Evolutionary conservation across 2,329 filamentous ascomycete species (phyloP).

Genomic region (Claviceps monticola): DNA sequence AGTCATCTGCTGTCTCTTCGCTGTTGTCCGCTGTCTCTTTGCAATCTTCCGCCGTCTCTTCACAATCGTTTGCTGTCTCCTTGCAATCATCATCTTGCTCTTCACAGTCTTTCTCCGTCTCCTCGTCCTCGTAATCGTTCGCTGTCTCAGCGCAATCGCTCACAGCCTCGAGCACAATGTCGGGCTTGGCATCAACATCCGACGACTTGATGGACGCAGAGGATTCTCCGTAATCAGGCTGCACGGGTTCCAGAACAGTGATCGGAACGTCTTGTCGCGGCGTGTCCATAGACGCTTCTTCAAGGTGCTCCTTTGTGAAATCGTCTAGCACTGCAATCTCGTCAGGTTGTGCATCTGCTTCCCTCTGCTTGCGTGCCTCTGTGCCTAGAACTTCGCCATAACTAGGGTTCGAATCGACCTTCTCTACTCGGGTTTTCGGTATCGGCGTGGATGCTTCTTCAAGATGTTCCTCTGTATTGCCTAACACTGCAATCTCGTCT

Average conservation of each 20-base stretch:
- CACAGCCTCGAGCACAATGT: constrained; percentile 27
- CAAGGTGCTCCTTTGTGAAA: constrained; percentile 12
- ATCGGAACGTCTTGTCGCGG: constrained; percentile 14
- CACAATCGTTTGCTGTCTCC: not conserved
- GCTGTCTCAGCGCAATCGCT: not conserved
- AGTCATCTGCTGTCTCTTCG: not conserved
- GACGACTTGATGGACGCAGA: not conserved
- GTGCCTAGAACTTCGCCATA: constrained; percentile 51
- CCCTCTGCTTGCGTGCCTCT: constrained; percentile 39
- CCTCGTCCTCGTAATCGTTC: not conserved
- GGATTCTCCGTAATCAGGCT: not conserved
- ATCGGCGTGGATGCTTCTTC: constrained; percentile 29
- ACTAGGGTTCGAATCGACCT: constrained; percentile 35
- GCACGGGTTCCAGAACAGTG: constrained; percentile 32
- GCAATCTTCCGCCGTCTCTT: not conserved
- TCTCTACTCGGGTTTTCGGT: constrained; percentile 45
- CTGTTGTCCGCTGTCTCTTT: not conserved
- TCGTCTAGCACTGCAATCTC: constrained; percentile 38
- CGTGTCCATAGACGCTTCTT: constrained; percentile 12
- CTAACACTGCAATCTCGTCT: constrained; percentile 19
- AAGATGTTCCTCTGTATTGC: too few relatives aligned
- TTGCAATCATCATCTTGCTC: not conserved
- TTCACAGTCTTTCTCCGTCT: not conserved
- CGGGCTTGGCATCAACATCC: constrained; percentile 38
- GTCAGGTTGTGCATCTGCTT: constrained; percentile 44